A percentile compares a stretch with the other conserved stretches of the same genome.
These are phyloP conservation scores for Dissophora globulifera DNA, from an alignment of 192 early-diverging fungal species.

Conservation along the genomic window DNA sequence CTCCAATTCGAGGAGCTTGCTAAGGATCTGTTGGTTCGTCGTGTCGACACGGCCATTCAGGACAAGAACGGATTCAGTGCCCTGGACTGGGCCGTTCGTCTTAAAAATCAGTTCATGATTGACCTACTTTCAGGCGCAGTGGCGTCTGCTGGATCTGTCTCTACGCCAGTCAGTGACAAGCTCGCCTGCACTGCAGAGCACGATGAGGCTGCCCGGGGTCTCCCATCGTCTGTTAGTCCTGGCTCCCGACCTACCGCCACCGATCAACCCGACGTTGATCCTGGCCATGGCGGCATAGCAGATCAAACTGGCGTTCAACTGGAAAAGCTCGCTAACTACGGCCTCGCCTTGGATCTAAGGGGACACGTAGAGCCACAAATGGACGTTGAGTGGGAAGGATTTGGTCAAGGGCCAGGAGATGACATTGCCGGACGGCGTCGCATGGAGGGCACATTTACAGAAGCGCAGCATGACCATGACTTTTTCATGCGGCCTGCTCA, in stretches of 20 bases:
- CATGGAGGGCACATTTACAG: background rate
- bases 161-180: slow-evolving; percentile 17
- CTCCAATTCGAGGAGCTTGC: slow-evolving; percentile 23
- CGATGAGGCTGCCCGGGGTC: slow-evolving; percentile 26
- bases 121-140: slow-evolving; percentile 16
- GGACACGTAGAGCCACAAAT: slow-evolving; percentile 26
- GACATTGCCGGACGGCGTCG: background rate
- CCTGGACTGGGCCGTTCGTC: slow-evolving; percentile 25
- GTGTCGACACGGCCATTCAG: slow-evolving; percentile 15
- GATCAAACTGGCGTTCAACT: background rate
- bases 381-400: slow-evolving; percentile 37
- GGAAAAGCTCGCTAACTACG: background rate
- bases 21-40: slow-evolving; percentile 31
- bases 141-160: background rate
- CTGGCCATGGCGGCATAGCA: slow-evolving; percentile 29
- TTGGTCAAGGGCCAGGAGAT: slow-evolving; percentile 47
- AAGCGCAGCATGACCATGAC: slow-evolving; percentile 10
- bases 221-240: slow-evolving; percentile 34
- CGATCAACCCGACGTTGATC: slow-evolving; percentile 17
- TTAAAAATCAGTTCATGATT: slow-evolving; percentile 26
- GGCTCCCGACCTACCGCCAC: slow-evolving; percentile 23
- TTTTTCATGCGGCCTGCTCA: slow-evolving; percentile 11
- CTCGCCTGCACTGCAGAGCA: slow-evolving; percentile 5
- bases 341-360: slow-evolving; percentile 13
- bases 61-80: slow-evolving; percentile 51